phyloP scores from a whole-genome alignment of 495 filamentous ascomycete genomes.

The Podospora pseudopauciseta region DNA sequence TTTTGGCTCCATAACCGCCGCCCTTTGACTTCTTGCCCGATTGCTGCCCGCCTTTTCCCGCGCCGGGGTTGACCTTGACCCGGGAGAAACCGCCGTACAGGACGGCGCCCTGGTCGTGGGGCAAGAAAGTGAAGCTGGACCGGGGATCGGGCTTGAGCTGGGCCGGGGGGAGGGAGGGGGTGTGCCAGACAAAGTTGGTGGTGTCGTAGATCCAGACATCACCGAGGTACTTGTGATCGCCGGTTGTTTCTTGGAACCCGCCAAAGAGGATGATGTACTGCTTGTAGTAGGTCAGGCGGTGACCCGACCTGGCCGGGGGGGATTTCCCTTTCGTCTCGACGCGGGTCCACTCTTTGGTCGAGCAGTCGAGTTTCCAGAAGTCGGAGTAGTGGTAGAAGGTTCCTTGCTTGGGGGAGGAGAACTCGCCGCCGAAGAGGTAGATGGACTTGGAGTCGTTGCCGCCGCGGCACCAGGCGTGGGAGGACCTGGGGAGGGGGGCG shows the following conservation, averaged over 20 bases:
- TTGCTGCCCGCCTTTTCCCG: conserved; percentile 8
- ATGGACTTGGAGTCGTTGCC: conserved; percentile 75
- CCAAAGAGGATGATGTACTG: conserved; percentile 44
- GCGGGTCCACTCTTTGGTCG: conserved; percentile 80
- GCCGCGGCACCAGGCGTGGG: conserved; percentile 87
- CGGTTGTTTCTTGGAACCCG: conserved; percentile 90
- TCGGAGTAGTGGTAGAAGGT: conserved; percentile 99
- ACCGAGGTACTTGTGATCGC: conserved; percentile 83
- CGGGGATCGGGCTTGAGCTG: conserved; percentile 84
- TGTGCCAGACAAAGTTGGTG: conserved; percentile 69
- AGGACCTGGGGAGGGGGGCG: conserved; percentile 82
- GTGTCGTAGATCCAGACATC: conserved; percentile 65
- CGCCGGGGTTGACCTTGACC: conserved; percentile 62
- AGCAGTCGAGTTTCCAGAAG: conserved; percentile 87
- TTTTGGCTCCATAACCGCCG: conserved; percentile 51
- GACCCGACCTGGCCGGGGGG: conserved; percentile 85
- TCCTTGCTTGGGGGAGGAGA: conserved; percentile 78
- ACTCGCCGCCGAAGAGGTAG: conserved; percentile 85
- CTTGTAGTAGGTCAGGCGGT: conserved; percentile 94
- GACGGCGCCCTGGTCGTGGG: conserved; percentile 83
- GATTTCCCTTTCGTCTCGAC: conserved; percentile 83
- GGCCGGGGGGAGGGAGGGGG: conserved; percentile 63
- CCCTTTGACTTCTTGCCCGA: conserved; percentile 41
- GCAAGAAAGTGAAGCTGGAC: conserved; percentile 84
- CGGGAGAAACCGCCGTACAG: conserved; percentile 91